Percentiles rank a stretch among this genome's conserved stretches.
phyloP scores from a whole-genome alignment of 306 rosid genomes.

The Vachellia collinsii region DNA sequence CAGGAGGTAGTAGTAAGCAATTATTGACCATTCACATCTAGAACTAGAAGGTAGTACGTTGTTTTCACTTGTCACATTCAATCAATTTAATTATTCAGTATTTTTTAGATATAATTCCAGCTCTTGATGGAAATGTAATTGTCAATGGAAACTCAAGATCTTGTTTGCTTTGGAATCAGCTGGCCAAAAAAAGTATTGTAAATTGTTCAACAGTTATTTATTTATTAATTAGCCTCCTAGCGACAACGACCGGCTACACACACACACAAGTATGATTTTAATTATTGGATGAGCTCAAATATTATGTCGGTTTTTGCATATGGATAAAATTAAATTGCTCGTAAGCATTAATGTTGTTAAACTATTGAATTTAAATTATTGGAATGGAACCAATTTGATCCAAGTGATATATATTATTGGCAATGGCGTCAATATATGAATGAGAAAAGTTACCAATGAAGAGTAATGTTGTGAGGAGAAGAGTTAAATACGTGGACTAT shows the following conservation, averaged over 20 bases:
- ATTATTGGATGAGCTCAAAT: background rate
- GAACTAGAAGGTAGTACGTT: background rate
- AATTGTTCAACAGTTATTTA: background rate
- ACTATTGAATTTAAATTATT: background rate
- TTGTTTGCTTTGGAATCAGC: background rate
- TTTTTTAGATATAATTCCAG: background rate
- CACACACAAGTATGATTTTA: background rate
- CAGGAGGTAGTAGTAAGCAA: no score
- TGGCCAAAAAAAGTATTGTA: background rate
- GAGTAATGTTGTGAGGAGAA: constrained; percentile 46
- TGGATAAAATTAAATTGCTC: background rate
- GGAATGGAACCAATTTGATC: background rate
- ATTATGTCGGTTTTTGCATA: background rate
- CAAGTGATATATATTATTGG: background rate
- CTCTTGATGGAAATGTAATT: background rate
- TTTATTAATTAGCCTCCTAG: background rate
- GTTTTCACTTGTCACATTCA: background rate
- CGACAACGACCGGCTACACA: background rate
- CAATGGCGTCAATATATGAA: background rate
- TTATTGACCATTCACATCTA: background rate
- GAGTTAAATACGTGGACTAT: constrained; percentile 33
- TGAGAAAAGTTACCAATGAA: constrained; percentile 40
- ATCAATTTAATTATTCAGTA: background rate
- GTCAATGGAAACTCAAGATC: background rate
- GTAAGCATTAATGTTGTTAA: background rate